Base-by-base conservation (phyloP, 2,329 filamentous ascomycete species). In the Tolypocladium album region DNA sequence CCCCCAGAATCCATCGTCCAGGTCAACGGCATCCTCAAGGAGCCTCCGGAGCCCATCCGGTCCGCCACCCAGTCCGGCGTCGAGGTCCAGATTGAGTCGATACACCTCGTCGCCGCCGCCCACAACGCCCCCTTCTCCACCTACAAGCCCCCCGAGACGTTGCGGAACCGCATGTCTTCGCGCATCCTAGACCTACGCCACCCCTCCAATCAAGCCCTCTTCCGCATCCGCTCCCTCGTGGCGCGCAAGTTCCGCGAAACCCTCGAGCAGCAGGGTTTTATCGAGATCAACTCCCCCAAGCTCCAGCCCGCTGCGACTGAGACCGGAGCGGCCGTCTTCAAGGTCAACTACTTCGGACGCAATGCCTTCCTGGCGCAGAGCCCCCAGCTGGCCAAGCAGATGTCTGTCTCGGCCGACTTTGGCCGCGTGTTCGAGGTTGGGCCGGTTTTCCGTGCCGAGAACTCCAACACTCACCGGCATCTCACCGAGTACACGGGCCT, bases 241-340 rank as follows among this genome's bases (percentile, higher is more conserved):
- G 87, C 88, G 66, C 88, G 88, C 67, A 80, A 89, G 34, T 97
- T 96, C 81, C 88, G 92, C 56, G 75, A 82, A 12, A 85, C 88
- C 2, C 82, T 97, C 0, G 88, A 93, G 65, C 79, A 82, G 2
- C 79, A 88, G 63, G 88, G 86, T 20, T 97, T 97, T 71, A 88
- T 96, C 61, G 92, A 97, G 74, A 96, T 97, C 62, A 91, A 96
- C 71, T 96, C 91, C 0, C 92, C 92, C 2, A 97, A 96, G 75
- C 79, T 97, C 52, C 91, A 96, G 77, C 90, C 90, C 1, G 87
- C 89, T 15, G 92, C 92, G 1, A 96, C 92, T 0, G 92, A 97
- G 73, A 96, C 90, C 55, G 92, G 92, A 55, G 88, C 92, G 17
- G 91, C 90, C 64, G 92, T 97, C 6, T 97, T 97, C 79, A 87